phyloP scores from a whole-genome alignment of 23 red algal species.

The Gracilaria domingensis region DNA sequence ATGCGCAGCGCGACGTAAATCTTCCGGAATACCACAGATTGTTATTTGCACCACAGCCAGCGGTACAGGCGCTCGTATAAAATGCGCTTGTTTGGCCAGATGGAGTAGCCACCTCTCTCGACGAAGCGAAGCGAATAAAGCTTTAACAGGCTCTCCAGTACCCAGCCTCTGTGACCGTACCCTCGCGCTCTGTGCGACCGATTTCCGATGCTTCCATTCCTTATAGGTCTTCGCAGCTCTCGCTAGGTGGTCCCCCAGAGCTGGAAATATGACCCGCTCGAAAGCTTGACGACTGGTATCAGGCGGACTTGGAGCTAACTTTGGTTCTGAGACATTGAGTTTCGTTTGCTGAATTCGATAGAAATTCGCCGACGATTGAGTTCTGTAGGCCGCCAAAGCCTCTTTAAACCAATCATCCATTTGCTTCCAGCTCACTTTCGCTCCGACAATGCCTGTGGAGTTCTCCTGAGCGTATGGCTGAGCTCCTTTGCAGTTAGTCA shows the following conservation, averaged over 20 bases:
- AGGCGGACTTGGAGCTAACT: not conserved
- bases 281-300: not conserved
- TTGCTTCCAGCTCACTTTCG: not conserved
- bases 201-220: not conserved
- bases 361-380: not conserved
- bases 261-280: conserved; percentile 41
- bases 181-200: not conserved
- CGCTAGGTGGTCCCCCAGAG: conserved; percentile 43
- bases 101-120: conserved; percentile 23
- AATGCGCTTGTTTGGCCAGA: not conserved
- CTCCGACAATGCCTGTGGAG: not conserved
- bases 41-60: not conserved
- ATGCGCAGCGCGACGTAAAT: not conserved
- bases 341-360: not conserved
- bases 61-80: not conserved
- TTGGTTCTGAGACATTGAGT: not conserved
- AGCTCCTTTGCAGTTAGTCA: too few species aligned
- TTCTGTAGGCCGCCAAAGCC: not conserved
- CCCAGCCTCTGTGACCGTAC: not conserved
- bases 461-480: too few species aligned
- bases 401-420: conserved; percentile 19
- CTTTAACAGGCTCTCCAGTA: conserved; percentile 32
- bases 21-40: conserved; percentile 9
- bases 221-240: conserved; percentile 26
- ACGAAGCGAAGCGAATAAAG: conserved; percentile 15